A percentile compares a stretch with the other conserved stretches of the same genome.
Conservation (phyloP, 345 rosid species). For the Citrus medica region DNA sequence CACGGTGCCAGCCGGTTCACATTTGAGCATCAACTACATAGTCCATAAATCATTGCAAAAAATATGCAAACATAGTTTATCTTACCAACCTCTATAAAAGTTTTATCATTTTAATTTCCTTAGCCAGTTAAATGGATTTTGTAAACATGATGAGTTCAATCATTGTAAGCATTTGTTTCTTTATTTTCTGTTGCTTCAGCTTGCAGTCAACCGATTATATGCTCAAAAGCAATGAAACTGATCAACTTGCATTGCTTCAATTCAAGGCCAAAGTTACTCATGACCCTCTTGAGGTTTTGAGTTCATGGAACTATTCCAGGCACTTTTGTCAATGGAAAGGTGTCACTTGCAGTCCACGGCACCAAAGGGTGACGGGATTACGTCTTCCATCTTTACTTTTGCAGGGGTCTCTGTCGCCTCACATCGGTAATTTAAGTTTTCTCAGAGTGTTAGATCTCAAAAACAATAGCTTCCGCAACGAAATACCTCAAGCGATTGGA, state of each 20-base stretch:
- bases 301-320: neutral
- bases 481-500: conserved; percentile 14
- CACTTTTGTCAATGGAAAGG: neutral
- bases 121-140: neutral
- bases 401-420: neutral
- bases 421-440: neutral
- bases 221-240: neutral
- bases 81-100: too few species aligned
- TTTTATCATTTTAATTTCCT: too few species aligned
- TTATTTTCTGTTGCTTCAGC: neutral
- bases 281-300: neutral
- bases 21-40: too few species aligned
- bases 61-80: too few species aligned
- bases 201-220: neutral
- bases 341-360: neutral
- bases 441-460: conserved; percentile 8
- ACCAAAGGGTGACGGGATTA: neutral
- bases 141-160: neutral
- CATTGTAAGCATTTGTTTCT: neutral
- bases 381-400: neutral
- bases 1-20: too few species aligned
- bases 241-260: conserved; percentile 3
- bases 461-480: neutral
- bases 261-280: neutral
- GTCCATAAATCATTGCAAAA: too few species aligned